These are phyloP conservation scores for Arbutus unedo DNA, from an alignment of 148 eudicot species.

Conservation along the genomic window DNA sequence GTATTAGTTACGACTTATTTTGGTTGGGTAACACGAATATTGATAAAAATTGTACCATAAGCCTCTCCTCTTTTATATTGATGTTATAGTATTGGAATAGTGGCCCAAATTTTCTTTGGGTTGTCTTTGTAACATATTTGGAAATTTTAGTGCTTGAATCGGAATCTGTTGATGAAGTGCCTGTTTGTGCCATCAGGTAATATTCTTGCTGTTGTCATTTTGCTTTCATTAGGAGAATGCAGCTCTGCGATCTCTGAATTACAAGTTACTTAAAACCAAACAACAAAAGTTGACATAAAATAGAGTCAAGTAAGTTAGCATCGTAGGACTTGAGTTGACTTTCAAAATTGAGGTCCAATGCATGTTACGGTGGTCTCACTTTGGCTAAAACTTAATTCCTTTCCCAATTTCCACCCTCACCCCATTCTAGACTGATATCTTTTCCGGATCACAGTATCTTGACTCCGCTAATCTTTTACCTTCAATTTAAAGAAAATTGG, in stretches of 20 bases:
- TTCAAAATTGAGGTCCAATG: background rate
- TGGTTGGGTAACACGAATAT: too few species aligned
- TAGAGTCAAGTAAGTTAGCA: background rate
- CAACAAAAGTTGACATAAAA: background rate
- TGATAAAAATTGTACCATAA: too few species aligned
- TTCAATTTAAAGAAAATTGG: background rate
- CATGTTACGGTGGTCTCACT: background rate
- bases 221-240: background rate
- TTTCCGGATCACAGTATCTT: background rate
- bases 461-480: background rate
- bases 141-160: background rate
- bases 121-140: background rate
- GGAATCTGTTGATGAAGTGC: background rate
- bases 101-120: background rate
- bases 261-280: background rate
- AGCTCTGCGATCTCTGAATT: background rate
- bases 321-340: background rate
- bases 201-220: background rate
- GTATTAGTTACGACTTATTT: too few species aligned
- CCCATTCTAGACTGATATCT: background rate
- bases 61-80: too few species aligned
- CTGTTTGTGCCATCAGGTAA: background rate
- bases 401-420: background rate
- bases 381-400: background rate
- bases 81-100: background rate